Evolutionary conservation across 495 filamentous ascomycete species (phyloP).

Genomic region (Talaromyces liani): DNA sequence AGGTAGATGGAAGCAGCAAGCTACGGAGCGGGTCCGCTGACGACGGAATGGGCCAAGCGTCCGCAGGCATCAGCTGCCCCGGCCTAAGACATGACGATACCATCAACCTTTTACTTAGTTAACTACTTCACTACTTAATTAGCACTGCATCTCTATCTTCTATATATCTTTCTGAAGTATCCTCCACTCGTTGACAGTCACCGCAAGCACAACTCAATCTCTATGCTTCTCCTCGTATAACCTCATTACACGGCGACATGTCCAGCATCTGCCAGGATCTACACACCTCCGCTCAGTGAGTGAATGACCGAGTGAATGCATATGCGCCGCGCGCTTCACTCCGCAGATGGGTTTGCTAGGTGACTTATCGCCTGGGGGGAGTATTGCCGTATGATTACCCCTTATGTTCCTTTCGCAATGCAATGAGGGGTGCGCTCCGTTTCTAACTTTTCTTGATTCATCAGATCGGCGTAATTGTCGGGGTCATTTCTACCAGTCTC

Average conservation of each 20-base stretch:
- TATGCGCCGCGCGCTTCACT: not conserved
- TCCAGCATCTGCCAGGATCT: constrained; percentile 4
- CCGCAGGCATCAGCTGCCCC: constrained; percentile 1
- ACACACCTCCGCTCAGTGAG: constrained; percentile 5
- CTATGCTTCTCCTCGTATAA: constrained; percentile 2
- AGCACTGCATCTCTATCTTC: not conserved
- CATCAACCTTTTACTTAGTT: not conserved
- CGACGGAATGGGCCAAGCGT: not conserved
- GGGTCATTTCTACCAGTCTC: constrained; percentile 83
- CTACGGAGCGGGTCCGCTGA: constrained; percentile 6
- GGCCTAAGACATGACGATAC: not conserved
- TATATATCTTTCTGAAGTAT: not conserved
- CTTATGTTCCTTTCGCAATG: not conserved
- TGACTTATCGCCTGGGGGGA: constrained; percentile 77
- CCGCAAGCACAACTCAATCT: not conserved
- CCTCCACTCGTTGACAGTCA: not conserved
- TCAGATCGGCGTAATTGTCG: constrained; percentile 89
- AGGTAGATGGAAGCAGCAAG: not conserved
- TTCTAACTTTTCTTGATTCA: constrained; percentile 1
- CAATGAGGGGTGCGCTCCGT: not conserved
- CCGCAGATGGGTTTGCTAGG: constrained; percentile 63
- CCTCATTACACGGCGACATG: constrained; percentile 7
- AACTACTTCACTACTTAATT: not conserved
- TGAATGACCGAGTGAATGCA: not conserved
- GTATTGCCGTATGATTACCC: constrained; percentile 63